Percentiles rank a stretch among this genome's conserved stretches.
These are phyloP conservation scores for Rhododendron griersonianum DNA, from an alignment of 148 eudicot species.

Conservation along the genomic window DNA sequence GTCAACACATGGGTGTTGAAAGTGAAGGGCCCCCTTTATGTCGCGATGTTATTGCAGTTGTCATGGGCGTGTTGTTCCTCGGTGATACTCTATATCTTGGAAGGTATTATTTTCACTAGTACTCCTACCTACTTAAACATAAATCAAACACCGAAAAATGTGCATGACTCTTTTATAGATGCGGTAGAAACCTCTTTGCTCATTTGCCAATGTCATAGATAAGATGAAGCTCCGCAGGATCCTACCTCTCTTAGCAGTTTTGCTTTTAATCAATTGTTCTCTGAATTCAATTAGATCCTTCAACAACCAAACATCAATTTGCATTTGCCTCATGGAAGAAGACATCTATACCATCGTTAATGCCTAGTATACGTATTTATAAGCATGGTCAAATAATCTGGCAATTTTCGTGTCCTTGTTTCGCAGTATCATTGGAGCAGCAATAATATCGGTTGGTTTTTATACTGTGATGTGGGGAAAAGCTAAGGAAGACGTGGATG, in stretches of 20 bases:
- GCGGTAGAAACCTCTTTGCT: background rate
- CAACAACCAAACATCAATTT: background rate
- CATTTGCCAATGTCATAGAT: background rate
- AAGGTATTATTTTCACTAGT: constrained; percentile 36
- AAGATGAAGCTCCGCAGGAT: background rate
- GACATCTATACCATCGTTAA: no score
- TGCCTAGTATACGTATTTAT: background rate
- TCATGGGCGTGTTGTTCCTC: constrained; percentile 62
- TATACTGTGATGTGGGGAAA: constrained; percentile 67
- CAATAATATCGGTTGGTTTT: constrained; percentile 41
- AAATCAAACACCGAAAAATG: background rate
- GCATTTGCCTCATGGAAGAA: no score
- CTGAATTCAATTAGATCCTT: background rate
- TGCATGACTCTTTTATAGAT: no score
- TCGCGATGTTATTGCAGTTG: constrained; percentile 64
- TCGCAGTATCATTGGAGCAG: constrained; percentile 46
- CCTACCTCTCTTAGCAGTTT: background rate
- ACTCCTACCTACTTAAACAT: background rate
- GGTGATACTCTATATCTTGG: constrained; percentile 68
- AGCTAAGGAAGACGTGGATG: constrained; percentile 36
- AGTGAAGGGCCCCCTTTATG: no score
- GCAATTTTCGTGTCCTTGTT: background rate
- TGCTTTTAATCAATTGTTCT: background rate
- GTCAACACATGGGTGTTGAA: no score
- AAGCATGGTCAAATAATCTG: background rate